phyloP scores from a whole-genome alignment of 78 protist genomes.

The Monosiga brevicollis region DNA sequence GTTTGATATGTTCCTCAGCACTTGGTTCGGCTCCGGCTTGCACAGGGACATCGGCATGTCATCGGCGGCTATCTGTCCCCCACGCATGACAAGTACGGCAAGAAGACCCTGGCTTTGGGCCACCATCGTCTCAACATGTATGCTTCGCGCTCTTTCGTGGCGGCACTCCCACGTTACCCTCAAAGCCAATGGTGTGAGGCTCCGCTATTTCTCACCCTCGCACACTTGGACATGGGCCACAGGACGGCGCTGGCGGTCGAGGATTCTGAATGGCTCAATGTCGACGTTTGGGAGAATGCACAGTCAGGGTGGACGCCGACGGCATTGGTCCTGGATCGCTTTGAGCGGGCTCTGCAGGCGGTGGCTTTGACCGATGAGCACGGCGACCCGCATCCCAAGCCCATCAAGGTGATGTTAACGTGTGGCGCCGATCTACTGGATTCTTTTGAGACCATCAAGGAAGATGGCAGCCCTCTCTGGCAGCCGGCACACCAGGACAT shows the following conservation, averaged over 20 bases:
- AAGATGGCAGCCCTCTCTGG: not conserved
- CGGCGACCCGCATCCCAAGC: not conserved
- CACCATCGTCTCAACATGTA: not conserved
- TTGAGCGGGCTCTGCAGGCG: not conserved
- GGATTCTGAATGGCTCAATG: not conserved
- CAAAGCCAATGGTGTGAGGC: not conserved
- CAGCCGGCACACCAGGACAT: not conserved
- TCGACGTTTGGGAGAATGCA: not conserved
- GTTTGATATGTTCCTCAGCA: not conserved
- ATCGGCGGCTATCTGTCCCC: conserved; percentile 18
- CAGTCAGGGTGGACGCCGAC: conserved; percentile 19
- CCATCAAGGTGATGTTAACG: not conserved
- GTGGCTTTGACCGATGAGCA: not conserved
- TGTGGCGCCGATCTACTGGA: conserved; percentile 18
- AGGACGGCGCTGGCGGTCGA: not conserved
- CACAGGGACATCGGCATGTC: not conserved
- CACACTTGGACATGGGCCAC: not conserved
- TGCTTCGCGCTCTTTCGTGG: not conserved
- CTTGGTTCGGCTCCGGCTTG: not conserved
- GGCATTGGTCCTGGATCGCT: conserved; percentile 2
- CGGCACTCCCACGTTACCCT: not conserved
- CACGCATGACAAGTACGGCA: conserved; percentile 6
- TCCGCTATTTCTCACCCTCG: not conserved
- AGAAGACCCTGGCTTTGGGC: not conserved
- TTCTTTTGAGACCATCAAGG: not conserved